Base-by-base conservation (phyloP, 768 basidiomycete genomes). In the Tricholoma saponaceum region DNA sequence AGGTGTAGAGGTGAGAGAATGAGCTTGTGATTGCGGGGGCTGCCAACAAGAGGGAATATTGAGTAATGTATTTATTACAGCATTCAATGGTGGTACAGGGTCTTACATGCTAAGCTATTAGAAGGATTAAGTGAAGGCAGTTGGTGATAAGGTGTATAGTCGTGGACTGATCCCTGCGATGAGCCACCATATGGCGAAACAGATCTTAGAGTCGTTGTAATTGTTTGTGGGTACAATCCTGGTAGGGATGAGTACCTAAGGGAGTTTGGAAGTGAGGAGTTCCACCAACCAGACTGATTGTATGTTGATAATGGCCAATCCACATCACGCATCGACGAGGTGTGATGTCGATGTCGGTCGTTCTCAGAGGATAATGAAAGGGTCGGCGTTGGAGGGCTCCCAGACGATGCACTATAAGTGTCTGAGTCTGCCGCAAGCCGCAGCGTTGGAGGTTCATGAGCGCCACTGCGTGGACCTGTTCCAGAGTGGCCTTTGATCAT, bases 401-500 rank as follows among this genome's bases (percentile, higher is more conserved):
- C 72, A 5, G 70, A 76, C 3, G 72, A 72, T 3, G 70, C 69
- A 46, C 72, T 66, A 58, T 64, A 60, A 50, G 47, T 30, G n/a
- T 50, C 47, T 18, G 47, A 50, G 72, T 84, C 77, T 35, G 78
- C 74, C 60, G 73, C 63, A 66, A 88, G 72, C 64, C 75, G 70
- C 60, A 90, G 76, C 56, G 86, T 76, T 46, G 79, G 80, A 13
- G 77, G 80, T 32, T 83, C 84, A 16, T 80, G 80, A 1, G 86
- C 86, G 33, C 76, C 65, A 20, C 76, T 71, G 44, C 86, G 84
- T 18, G 86, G 78, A 1, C 83, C 85, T 25, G 86, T 74, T 56
- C 87, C 87, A 18, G 90, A 87, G 65, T 92, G 90, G 26, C 91
- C 91, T 72, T 92, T 92, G 72, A 93, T 92, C 89, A 92, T 90